Conservation (phyloP, 306 rosid genomes). For the Begonia fuchsioides region DNA sequence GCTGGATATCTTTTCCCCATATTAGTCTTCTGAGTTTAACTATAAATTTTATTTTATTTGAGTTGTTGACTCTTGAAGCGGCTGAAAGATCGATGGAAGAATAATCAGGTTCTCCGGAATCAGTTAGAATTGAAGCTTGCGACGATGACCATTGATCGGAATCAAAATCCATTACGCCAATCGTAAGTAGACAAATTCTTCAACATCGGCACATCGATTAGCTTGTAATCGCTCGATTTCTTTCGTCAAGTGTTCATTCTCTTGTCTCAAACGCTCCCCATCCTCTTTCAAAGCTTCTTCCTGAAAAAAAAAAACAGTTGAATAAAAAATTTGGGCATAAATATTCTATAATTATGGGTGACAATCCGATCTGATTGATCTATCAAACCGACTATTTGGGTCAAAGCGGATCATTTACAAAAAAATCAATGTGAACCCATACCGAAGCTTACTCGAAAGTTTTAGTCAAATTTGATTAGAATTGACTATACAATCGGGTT, state of each 20-base stretch:
- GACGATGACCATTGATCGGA: conserved; percentile 67
- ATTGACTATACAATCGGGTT: no score
- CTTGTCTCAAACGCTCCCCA: conserved; percentile 21
- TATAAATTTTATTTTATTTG: conserved; percentile 31
- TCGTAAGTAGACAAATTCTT: conserved; percentile 71
- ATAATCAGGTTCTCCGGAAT: conserved; percentile 38
- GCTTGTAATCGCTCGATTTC: conserved; percentile 50
- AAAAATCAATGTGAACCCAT: no score
- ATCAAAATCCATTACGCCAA: conserved; percentile 54
- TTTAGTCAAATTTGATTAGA: no score
- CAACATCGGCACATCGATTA: conserved; percentile 53
- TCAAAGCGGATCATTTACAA: no score
- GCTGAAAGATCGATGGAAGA: conserved; percentile 24
- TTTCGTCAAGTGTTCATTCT: conserved; percentile 31
- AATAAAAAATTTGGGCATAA: no score
- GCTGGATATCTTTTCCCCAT: conserved; percentile 30
- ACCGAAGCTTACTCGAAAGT: no score
- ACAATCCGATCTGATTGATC: no score
- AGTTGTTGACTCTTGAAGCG: conserved; percentile 19
- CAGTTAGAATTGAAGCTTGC: conserved; percentile 38
- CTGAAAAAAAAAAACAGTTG: conserved; percentile 38
- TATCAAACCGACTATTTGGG: no score
- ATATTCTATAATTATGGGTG: no score
- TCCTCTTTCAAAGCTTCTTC: conserved; percentile 35
- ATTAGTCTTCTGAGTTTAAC: conserved; percentile 46